Conservation (phyloP, 257 asterid genomes). For the Petunia axillaris region DNA sequence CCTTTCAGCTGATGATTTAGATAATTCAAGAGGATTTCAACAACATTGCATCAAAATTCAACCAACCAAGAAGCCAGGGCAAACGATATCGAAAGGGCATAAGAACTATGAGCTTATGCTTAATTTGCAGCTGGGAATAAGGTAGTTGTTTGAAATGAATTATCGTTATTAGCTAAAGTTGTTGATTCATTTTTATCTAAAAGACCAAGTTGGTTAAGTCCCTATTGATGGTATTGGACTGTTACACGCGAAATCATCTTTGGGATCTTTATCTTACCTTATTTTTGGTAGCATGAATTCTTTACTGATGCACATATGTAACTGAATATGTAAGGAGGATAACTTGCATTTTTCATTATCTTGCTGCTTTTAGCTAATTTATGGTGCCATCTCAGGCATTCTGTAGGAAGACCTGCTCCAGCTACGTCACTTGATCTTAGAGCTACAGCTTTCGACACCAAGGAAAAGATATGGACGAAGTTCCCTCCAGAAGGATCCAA, state of each 20-base stretch:
- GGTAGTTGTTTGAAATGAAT: slow-evolving; percentile 45
- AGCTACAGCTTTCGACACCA: slow-evolving; percentile 68
- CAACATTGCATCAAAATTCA: slow-evolving; percentile 53
- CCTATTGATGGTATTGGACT: not conserved
- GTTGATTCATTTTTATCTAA: not conserved
- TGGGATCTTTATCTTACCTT: not conserved
- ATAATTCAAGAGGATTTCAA: slow-evolving; percentile 35
- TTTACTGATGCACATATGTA: not conserved
- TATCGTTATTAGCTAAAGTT: not conserved
- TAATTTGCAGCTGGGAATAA: slow-evolving; percentile 93
- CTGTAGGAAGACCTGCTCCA: slow-evolving; percentile 87
- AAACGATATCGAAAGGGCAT: slow-evolving; percentile 76
- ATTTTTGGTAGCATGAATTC: slow-evolving; percentile 6
- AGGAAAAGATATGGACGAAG: slow-evolving; percentile 78
- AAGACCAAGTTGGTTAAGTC: slow-evolving; percentile 2
- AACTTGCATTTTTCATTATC: not conserved
- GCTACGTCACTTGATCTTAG: slow-evolving; percentile 68
- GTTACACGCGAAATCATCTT: not conserved
- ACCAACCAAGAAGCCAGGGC: slow-evolving; percentile 65
- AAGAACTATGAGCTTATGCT: slow-evolving; percentile 89
- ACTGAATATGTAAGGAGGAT: not conserved
- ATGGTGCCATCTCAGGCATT: slow-evolving; percentile 61
- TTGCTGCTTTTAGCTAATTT: slow-evolving; percentile 35
- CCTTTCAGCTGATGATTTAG: slow-evolving; percentile 36
- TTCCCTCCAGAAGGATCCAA: slow-evolving; percentile 91